These are phyloP conservation scores for Saccharomyces uvarum DNA, from an alignment of 1,139 yeast genomes.

Conservation along the genomic window DNA sequence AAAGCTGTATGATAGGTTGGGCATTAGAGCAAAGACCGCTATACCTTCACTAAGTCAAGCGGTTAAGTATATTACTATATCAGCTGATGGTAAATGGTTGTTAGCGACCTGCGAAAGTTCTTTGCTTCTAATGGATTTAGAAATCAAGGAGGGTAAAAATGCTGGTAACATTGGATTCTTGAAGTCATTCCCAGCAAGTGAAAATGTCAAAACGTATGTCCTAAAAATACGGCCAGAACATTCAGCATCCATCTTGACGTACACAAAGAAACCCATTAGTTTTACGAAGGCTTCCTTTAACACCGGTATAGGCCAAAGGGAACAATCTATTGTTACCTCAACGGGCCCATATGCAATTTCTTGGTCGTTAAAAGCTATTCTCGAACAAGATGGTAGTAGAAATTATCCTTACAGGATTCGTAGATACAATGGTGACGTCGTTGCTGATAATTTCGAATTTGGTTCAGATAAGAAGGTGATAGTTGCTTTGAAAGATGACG, in stretches of 20 bases:
- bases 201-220: slow-evolving; percentile 63
- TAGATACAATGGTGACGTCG: slow-evolving; percentile 53
- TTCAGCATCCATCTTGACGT: slow-evolving; percentile 51
- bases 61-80: slow-evolving; percentile 56
- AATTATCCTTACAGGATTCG: slow-evolving; percentile 49
- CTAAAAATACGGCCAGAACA: slow-evolving; percentile 67
- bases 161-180: slow-evolving; percentile 58
- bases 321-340: slow-evolving; percentile 66
- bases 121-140: slow-evolving; percentile 58
- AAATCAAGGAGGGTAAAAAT: slow-evolving; percentile 54
- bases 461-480: slow-evolving; percentile 66
- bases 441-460: slow-evolving; percentile 72
- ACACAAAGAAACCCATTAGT: slow-evolving; percentile 43
- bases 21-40: slow-evolving; percentile 65
- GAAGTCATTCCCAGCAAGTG: slow-evolving; percentile 55
- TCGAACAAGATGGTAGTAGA: slow-evolving; percentile 42
- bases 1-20: slow-evolving; percentile 61
- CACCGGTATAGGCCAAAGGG: slow-evolving; percentile 53
- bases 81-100: slow-evolving; percentile 77
- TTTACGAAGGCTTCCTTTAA: slow-evolving; percentile 76
- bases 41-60: slow-evolving; percentile 78
- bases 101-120: slow-evolving; percentile 72
- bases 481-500: slow-evolving; percentile 64
- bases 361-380: slow-evolving; percentile 64
- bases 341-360: slow-evolving; percentile 74